Base-by-base conservation (phyloP, 352 stramenopile species). In the Phytopythium cucurbitacearum region DNA sequence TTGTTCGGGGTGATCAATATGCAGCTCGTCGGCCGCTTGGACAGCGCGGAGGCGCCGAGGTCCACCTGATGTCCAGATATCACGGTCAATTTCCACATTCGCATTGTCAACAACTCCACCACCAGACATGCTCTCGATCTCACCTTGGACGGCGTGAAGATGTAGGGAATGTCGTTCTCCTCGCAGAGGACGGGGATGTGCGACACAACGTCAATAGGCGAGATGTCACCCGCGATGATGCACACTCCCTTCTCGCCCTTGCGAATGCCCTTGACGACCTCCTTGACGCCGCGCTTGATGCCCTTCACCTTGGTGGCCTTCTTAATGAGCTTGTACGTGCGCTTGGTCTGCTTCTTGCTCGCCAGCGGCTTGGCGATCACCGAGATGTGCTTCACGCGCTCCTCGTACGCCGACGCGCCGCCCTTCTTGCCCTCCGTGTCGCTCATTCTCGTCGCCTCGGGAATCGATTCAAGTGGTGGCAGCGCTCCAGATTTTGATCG, bases 201-300 rank as follows among this genome's bases (percentile, higher is more conserved):
- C 57, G 90, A 97, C 62, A 99, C 98, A n/a, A 99, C 97, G 69
- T 99, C 98, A 40, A 99, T 91, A n/a, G 97, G 98, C 57, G 92
- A 99, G 60, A 99, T 99, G 82, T 99, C 97, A 39, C 97, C 98
- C 3, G 98, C 98, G 45, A 99, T 95, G 53, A 99, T 89, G 63
- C 96, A 98, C 41, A 99, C 64, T 43, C 98, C 97, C 70, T 98
- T 99, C 53, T 99, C 91, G 44, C 94, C 94, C 73, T 97, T 97
- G 56, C 89, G 91, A 51, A 99, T 87, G 53, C 85, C 96, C 78
- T 99, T 99, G 59, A 99, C 95, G 11, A 99, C 96, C 80, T 99
- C 98, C 74, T 99, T 99, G 35, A 99, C 97, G 44, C 98, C 98
- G 57, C 97, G 85, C 62, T 97, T 96, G 53, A 99, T 96, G 60